Base-by-base conservation (phyloP, 345 rosid genomes). In the Hevea brasiliensis region DNA sequence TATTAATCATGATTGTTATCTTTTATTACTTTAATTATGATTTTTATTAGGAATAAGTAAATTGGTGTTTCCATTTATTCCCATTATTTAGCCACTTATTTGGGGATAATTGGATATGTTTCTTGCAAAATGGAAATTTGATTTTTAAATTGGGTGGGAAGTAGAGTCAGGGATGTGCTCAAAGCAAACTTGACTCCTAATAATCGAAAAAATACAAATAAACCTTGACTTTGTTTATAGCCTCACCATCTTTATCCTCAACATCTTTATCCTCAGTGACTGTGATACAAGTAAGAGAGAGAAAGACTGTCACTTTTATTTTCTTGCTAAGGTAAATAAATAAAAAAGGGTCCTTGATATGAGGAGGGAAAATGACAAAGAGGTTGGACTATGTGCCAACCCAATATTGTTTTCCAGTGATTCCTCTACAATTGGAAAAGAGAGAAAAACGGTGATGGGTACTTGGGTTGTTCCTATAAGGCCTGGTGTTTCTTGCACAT, bases 201-300 rank as follows among this genome's bases (percentile, higher is more conserved):
- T 54, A 14, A 24, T 20, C 23, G 7, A 26, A 55, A 54, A 37
- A 71, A 67, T 55, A 60, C 78, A 44, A 60, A 4, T 0, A 17
- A 65, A 11, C 20, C 59, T 68, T 40, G 71, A 65, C 62, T 56
- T 50, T 59, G 72, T 44, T 68, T 71, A 65, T 72, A 70, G 78
- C 84, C 83, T 76, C 81, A 41, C 74, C 80, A 66, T 17, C 81
- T 71, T 78, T 67, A 86, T 81, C 88, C 83, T 11, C 24, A 23
- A 50, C 24, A 65, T 74, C 77, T 66, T 74, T 72, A 68, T 80
- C 69, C 63, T 68, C 15, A 66, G 11, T 71, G 57, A 62, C 62
- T 17, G 20, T 57, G 73, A 76, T 72, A 69, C 73, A 61, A 18
- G 57, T 57, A 70, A 73, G 81, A 73, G 48, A 76, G 72, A 79